phyloP scores from a whole-genome alignment of 257 asterid species.

The Ajuga chamaepitys region DNA sequence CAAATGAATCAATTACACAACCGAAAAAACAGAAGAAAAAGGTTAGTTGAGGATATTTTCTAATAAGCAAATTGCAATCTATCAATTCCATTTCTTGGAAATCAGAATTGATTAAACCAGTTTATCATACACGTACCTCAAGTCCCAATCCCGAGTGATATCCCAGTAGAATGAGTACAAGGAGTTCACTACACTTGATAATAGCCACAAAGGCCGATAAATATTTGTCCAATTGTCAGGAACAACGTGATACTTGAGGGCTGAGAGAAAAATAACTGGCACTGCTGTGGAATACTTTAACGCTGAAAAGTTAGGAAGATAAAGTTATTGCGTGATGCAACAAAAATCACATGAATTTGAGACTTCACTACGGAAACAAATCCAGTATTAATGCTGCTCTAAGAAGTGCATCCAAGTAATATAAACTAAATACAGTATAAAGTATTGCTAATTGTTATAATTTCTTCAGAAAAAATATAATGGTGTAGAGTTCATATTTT shows the following conservation, averaged over 20 bases:
- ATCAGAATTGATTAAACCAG: neutral
- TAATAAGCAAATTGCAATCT: neutral
- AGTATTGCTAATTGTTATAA: neutral
- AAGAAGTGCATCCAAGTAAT: neutral
- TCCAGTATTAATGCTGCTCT: neutral
- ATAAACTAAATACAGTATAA: neutral
- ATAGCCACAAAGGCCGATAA: slow-evolving; percentile 89
- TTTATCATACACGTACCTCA: slow-evolving; percentile 45
- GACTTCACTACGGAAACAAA: slow-evolving; percentile 3
- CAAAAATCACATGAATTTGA: neutral
- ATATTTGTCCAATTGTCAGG: slow-evolving; percentile 71
- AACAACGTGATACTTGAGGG: slow-evolving; percentile 86
- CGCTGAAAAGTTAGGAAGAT: slow-evolving; percentile 53
- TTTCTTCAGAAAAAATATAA: neutral
- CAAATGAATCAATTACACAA: neutral
- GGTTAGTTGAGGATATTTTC: neutral
- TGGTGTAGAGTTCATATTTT: neutral
- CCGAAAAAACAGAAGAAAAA: neutral
- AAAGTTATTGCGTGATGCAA: slow-evolving; percentile 21
- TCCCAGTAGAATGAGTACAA: slow-evolving; percentile 98
- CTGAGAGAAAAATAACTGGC: slow-evolving; percentile 89
- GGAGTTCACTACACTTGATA: slow-evolving; percentile 77
- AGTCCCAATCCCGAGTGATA: slow-evolving; percentile 89
- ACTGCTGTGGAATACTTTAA: slow-evolving; percentile 90
- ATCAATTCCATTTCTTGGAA: neutral